Conservation (phyloP, 2,329 filamentous ascomycete species). For the Albifimbria verrucaria region DNA sequence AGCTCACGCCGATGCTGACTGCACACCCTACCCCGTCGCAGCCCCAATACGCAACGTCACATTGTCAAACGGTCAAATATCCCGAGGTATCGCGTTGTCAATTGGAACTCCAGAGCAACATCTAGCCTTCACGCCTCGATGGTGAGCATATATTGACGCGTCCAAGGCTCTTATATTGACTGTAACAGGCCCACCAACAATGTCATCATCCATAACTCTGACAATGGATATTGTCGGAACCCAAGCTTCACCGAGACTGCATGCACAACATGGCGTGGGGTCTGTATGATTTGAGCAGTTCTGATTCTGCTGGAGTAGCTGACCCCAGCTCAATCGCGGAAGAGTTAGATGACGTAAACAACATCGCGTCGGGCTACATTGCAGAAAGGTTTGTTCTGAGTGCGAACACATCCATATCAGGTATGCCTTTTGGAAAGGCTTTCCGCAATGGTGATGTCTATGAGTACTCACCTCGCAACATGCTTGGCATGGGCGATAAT, state of each 20-base stretch:
- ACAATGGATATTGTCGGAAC: background rate
- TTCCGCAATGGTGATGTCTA: background rate
- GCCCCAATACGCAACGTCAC: background rate
- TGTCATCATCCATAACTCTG: background rate
- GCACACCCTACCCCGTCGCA: background rate
- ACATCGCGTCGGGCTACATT: background rate
- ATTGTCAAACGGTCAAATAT: background rate
- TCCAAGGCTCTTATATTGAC: background rate
- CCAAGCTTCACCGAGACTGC: background rate
- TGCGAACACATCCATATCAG: background rate
- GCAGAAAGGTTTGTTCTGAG: background rate
- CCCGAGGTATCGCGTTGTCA: background rate
- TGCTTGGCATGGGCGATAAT: background rate
- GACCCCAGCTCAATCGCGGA: background rate
- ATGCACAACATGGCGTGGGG: background rate
- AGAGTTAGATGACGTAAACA: background rate
- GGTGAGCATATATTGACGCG: background rate
- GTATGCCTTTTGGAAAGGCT: background rate
- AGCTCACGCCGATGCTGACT: background rate
- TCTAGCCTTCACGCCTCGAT: background rate
- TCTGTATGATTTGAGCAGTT: background rate
- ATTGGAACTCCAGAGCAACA: background rate
- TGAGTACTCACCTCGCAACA: background rate
- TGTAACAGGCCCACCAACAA: background rate
- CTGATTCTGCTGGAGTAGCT: background rate